Evolutionary conservation across 139 green algal genomes (phyloP), one percentile per base, ranked within the genome.

Genomic region (Micromonas commoda): DNA sequence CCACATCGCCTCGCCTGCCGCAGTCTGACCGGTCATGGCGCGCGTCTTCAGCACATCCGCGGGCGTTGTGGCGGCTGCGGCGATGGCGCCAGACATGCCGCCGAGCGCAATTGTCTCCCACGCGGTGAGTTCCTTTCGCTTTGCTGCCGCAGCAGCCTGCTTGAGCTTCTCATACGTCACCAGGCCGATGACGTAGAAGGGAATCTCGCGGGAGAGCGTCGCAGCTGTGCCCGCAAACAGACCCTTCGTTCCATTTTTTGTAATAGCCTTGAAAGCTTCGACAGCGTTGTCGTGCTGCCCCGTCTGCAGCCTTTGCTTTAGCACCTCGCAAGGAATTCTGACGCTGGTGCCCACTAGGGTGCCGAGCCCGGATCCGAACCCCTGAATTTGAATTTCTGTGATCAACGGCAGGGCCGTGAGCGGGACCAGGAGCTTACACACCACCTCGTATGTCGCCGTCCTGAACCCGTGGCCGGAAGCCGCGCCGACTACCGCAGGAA

Each of bases 41-140:
- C 88, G 70, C 53, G 87, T 93, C 82, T 93, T 93, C 45, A 93
- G 69, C 3, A 93, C 88, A 63, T 93, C 89, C 2, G 83, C 84
- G 20, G 89, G 89, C 1, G 83, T 91, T 32, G 87, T 91, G 45
- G 75, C 28, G 28, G 89, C 76, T 16, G 87, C 85, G 5, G 84
- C 85, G 5, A 89, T 16, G 24, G 85, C 84, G 24, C 89, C 89
- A 4, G 88, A 85, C 52, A 89, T 37, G 3, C 81, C 86, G 32
- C 89, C 89, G 2, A 92, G 76, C 0, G 79, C 80, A 1, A 93
- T 79, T 2, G 72, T 84, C 82, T 93, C 82, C 78, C 77, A 85
- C 35, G 73, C n/a, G 4, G 71, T 71, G 54, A 92, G 81, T 34
- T 71, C 72, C 1, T 61, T 52, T 66, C 66, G 26, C 21, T 75